Conservation (phyloP, 2,329 filamentous ascomycete genomes). For the Clathrospora elynae region DNA sequence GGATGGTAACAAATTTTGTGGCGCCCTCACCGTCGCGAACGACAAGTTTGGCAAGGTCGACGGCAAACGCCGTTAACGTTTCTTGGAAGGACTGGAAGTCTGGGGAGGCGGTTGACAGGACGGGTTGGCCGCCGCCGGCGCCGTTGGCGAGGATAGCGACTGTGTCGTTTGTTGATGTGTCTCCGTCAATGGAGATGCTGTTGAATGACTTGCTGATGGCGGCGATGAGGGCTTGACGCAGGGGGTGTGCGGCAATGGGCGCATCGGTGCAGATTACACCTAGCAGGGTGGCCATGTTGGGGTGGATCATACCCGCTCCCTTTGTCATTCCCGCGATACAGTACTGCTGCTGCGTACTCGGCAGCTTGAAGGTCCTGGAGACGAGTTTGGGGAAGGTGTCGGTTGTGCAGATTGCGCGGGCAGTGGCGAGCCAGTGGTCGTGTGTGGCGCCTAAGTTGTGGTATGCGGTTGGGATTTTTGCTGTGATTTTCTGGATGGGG, state of each 20-base stretch:
- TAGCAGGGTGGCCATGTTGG: slow-evolving; percentile 96
- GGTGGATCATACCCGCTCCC: slow-evolving; percentile 98
- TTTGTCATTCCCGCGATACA: slow-evolving; percentile 94
- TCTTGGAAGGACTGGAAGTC: slow-evolving; percentile 74
- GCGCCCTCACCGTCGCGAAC: slow-evolving; percentile 96
- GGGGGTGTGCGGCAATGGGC: slow-evolving; percentile 69
- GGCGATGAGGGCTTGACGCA: slow-evolving; percentile 71
- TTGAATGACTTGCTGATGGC: slow-evolving; percentile 90
- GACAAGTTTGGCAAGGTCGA: slow-evolving; percentile 86
- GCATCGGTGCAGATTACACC: slow-evolving; percentile 92
- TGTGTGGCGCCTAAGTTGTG: slow-evolving; percentile 74
- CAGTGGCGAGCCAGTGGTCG: slow-evolving; percentile 83
- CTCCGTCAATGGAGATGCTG: slow-evolving; percentile 94
- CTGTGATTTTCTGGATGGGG: slow-evolving; percentile 87
- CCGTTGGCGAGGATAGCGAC: slow-evolving; percentile 95
- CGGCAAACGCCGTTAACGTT: slow-evolving; percentile 76
- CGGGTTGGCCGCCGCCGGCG: slow-evolving; percentile 74
- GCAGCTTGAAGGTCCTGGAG: slow-evolving; percentile 81
- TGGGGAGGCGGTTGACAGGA: slow-evolving; percentile 59
- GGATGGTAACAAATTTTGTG: slow-evolving; percentile 96
- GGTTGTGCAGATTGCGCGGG: slow-evolving; percentile 94
- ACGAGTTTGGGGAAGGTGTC: slow-evolving; percentile 98
- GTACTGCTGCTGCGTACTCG: slow-evolving; percentile 79
- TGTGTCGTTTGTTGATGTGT: slow-evolving; percentile 97
- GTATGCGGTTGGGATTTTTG: slow-evolving; percentile 78